A percentile compares a stretch with the other conserved stretches of the same genome.
Evolutionary conservation across 176 grass and related monocot species (phyloP).

Genomic region (Ananas comosus): DNA sequence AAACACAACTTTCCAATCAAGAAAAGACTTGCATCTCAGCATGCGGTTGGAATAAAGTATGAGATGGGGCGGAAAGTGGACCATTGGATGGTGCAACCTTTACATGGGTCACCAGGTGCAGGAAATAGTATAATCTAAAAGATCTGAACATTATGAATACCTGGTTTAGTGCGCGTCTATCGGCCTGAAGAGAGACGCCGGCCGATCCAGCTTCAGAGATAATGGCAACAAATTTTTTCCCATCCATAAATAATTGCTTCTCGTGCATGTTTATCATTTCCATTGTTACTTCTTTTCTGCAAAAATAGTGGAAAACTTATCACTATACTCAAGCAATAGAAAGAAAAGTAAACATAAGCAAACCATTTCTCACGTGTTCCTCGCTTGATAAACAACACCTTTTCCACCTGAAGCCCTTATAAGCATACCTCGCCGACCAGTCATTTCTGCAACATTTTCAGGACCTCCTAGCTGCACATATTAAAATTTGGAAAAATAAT

Average conservation of each 20-base stretch:
- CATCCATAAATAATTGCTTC: conserved; percentile 92
- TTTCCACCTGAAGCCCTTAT: conserved; percentile 74
- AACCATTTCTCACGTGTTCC: conserved; percentile 66
- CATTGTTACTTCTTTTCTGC: conserved; percentile 97
- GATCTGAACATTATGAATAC: conserved; percentile 18
- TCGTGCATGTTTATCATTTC: conserved; percentile 99
- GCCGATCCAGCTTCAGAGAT: conserved; percentile 99
- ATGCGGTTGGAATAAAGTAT: too few relatives aligned
- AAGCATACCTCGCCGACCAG: conserved; percentile 86
- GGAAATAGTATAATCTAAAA: background rate
- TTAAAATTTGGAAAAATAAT: conserved; percentile 20
- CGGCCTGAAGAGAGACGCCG: conserved; percentile 94
- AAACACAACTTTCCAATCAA: too few relatives aligned
- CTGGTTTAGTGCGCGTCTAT: conserved; percentile 88
- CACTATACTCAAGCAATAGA: conserved; percentile 3
- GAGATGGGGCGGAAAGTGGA: too few relatives aligned
- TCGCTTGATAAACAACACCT: conserved; percentile 89
- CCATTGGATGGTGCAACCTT: too few relatives aligned
- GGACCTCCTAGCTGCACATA: conserved; percentile 72
- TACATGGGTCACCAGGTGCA: too few relatives aligned
- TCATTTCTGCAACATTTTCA: conserved; percentile 97
- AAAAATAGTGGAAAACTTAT: background rate
- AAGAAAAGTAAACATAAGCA: conserved; percentile 19
- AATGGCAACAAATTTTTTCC: conserved; percentile 83
- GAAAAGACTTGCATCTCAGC: too few relatives aligned